Evolutionary conservation across 441 rosid genomes (phyloP), one percentile per base, ranked within the genome.

Genomic region (Populus hybrid): DNA sequence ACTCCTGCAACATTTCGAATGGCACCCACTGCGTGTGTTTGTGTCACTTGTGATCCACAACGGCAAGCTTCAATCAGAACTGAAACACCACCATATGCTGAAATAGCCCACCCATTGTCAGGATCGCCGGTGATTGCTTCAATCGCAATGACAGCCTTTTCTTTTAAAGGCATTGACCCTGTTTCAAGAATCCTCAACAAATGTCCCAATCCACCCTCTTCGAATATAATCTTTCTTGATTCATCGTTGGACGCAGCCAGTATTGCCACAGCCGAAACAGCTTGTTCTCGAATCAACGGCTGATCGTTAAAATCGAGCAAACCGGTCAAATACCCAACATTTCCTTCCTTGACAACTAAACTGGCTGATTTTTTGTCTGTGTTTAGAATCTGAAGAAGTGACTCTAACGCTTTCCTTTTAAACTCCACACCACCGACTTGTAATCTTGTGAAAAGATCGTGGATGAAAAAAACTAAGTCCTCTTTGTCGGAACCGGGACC

Each of bases 361-460:
- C 77, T 26, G 0, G 90, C 80, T 1, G 91, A 86, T 74, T 91
- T 93, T 75, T 85, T 89, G 20, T 87, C 90, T 21, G 86, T 88
- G 12, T 75, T 83, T 16, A 93, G 87, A 50, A 91, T 84, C 80
- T 86, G 87, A 20, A 93, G 86, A 10, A 93, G 92, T 14, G 96
- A 93, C 35, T 90, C 94, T 0, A 93, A 66, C 1, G 98, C 92
- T 81, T 90, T 88, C 86, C 83, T 87, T 79, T 93, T 93, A 82
- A 91, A 91, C 86, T 93, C 98, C 6, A 80, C 74, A 2, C 92
- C 93, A 0, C 96, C 94, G 84, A 91, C 90, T 82, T 93, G 96
- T 67, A 91, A 78, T 21, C 94, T 82, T 32, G 94, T 92, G 84
- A 92, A 93, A 24, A 93, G 88, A 81, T 93, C 96, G 79, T 82